Evolutionary conservation across 352 stramenopile species (phyloP).

Genomic region (Pythium sukuiense): DNA sequence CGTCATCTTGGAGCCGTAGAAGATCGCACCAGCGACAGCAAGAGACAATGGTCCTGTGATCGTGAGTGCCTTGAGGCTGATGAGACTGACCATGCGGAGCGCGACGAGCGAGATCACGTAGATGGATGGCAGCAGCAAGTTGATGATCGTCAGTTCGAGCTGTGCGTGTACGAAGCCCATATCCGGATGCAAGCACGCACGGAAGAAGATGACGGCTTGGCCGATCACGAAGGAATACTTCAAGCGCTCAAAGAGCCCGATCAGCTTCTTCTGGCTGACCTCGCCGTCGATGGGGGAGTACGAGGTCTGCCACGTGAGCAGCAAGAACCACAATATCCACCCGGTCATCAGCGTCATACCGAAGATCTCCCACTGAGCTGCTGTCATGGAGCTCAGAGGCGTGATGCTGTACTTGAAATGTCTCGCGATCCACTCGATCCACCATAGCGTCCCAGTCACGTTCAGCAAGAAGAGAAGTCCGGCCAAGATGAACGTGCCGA

Average conservation of each 20-base stretch:
- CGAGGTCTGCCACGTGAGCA: conserved; percentile 62
- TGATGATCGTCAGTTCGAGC: conserved; percentile 88
- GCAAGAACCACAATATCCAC: conserved; percentile 85
- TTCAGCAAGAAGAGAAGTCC: conserved; percentile 66
- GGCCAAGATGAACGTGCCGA: conserved; percentile 56
- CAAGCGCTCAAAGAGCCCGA: conserved; percentile 70
- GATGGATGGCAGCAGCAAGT: conserved; percentile 81
- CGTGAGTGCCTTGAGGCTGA: conserved; percentile 47
- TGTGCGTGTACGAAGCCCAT: conserved; percentile 89
- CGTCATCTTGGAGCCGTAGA: conserved; percentile 71
- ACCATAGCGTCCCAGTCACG: conserved; percentile 62
- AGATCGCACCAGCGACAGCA: conserved; percentile 47
- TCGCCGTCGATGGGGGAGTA: conserved; percentile 55
- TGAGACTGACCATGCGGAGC: conserved; percentile 65
- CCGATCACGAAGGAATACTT: conserved; percentile 84
- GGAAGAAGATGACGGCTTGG: conserved; percentile 77
- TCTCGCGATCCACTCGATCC: conserved; percentile 71
- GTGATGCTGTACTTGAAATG: conserved; percentile 73
- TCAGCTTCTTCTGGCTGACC: conserved; percentile 63
- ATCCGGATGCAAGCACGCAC: conserved; percentile 71
- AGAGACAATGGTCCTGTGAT: conserved; percentile 60
- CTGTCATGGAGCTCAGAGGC: conserved; percentile 59
- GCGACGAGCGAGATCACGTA: conserved; percentile 85
- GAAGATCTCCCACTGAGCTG: conserved; percentile 80
- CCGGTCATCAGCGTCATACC: conserved; percentile 68